phyloP scores from a whole-genome alignment of 1,284 basidiomycete genomes.

The Malassezia caprae region DNA sequence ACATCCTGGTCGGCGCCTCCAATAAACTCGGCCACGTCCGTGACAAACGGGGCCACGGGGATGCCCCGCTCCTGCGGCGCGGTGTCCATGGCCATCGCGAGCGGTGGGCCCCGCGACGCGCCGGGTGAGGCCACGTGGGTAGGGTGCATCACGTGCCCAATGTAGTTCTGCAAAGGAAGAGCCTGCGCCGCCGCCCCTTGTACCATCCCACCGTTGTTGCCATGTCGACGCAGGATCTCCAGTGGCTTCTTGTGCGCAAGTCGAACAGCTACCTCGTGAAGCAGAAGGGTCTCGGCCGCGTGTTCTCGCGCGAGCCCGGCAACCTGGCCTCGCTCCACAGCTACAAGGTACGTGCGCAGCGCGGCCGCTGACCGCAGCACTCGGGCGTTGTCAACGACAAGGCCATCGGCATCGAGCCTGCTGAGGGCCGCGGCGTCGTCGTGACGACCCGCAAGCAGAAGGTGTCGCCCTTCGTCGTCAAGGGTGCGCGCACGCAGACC shows the following conservation, averaged over 20 bases:
- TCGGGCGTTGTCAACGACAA: constrained; percentile 44
- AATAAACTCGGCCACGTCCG: constrained; percentile 75
- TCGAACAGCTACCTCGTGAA: constrained; percentile 43
- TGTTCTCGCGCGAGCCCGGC: constrained; percentile 44
- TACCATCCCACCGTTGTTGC: background rate
- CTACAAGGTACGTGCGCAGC: constrained; percentile 31
- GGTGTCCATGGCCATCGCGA: constrained; percentile 1
- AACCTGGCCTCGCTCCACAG: constrained; percentile 45
- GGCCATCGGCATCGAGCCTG: constrained; percentile 36
- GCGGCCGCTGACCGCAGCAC: constrained; percentile 20
- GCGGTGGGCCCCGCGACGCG: background rate
- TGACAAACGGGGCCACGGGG: constrained; percentile 86
- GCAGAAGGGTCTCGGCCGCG: constrained; percentile 44
- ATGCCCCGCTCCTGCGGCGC: constrained; percentile 71
- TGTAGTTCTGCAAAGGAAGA: constrained; percentile 17
- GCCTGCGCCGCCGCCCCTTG: background rate
- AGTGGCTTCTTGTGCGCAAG: constrained; percentile 45
- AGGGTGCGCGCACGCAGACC: constrained; percentile 21
- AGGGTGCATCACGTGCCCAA: constrained; percentile 6
- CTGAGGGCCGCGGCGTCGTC: constrained; percentile 32
- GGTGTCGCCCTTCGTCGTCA: constrained; percentile 25
- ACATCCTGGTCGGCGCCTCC: constrained; percentile 69
- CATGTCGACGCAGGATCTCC: constrained; percentile 39
- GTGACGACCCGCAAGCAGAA: constrained; percentile 43
- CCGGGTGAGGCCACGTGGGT: constrained; percentile 1